phyloP scores from a whole-genome alignment of 1,139 yeast genomes.

The Blastobotrys malaysiensis region DNA sequence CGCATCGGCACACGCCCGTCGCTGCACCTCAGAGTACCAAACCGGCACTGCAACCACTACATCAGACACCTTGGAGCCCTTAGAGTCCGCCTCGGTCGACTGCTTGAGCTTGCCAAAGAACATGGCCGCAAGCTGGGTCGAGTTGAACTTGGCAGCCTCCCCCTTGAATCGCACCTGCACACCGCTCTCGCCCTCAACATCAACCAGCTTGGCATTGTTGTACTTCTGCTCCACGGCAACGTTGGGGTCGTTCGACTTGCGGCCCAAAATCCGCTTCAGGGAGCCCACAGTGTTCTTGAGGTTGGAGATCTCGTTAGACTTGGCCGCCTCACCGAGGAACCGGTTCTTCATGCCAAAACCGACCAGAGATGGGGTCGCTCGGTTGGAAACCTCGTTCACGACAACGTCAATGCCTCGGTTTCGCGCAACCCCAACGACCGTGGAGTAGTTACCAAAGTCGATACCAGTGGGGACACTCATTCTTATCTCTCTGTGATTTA shows the following conservation, averaged over 20 bases:
- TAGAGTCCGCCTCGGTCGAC: conserved; percentile 75
- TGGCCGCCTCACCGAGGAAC: conserved; percentile 91
- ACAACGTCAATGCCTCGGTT: conserved; percentile 98
- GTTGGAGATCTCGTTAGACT: conserved; percentile 94
- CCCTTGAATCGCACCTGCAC: conserved; percentile 83
- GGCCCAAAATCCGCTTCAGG: conserved; percentile 85
- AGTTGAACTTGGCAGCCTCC: conserved; percentile 70
- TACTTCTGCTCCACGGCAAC: conserved; percentile 67
- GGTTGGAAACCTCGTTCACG: conserved; percentile 97
- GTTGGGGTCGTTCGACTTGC: conserved; percentile 71
- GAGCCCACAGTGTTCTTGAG: conserved; percentile 94
- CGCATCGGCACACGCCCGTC: conserved; percentile 95
- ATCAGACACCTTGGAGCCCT: conserved; percentile 56
- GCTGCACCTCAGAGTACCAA: conserved; percentile 95
- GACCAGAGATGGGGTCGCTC: conserved; percentile 90
- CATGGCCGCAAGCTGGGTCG: conserved; percentile 92
- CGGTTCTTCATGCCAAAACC: conserved; percentile 90
- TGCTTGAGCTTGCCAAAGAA: conserved; percentile 85
- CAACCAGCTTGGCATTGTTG: conserved; percentile 49
- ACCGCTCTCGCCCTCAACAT: conserved; percentile 68
- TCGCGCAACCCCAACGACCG: conserved; percentile 95
- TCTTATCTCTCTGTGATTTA: conserved; percentile 18
- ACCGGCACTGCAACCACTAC: conserved; percentile 94
- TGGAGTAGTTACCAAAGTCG: conserved; percentile 91
- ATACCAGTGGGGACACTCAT: conserved; percentile 95